These are phyloP conservation scores for Pholiota adiposa DNA, from an alignment of 1,284 basidiomycete genomes.

Conservation along the genomic window DNA sequence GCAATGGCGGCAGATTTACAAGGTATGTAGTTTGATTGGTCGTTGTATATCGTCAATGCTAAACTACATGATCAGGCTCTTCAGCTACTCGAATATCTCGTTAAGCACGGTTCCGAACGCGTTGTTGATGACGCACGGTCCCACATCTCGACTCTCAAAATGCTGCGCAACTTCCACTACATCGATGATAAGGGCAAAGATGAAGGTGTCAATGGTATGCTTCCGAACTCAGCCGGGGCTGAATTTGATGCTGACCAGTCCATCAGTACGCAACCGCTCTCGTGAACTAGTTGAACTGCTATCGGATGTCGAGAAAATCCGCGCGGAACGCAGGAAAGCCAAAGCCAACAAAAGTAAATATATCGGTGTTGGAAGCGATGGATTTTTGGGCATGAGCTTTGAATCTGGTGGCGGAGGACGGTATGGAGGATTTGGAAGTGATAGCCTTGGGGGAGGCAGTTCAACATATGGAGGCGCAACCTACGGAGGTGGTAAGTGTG, in stretches of 20 bases:
- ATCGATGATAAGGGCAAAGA: constrained; percentile 99
- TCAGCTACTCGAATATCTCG: constrained; percentile 92
- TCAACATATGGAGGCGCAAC: constrained; percentile 27
- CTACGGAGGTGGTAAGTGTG: constrained; percentile 36
- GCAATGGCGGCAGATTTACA: constrained; percentile 99
- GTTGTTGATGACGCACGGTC: constrained; percentile 97
- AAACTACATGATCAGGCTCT: constrained; percentile 61
- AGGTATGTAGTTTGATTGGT: constrained; percentile 51
- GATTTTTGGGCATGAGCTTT: constrained; percentile 60
- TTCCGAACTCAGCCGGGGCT: background rate
- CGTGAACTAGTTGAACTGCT: constrained; percentile 91
- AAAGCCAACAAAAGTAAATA: constrained; percentile 95
- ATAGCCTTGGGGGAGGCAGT: constrained; percentile 41
- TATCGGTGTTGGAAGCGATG: constrained; percentile 83
- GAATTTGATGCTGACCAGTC: background rate
- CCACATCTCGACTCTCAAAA: constrained; percentile 95
- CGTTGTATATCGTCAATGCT: background rate
- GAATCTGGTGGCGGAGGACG: constrained; percentile 52
- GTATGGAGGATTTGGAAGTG: constrained; percentile 47
- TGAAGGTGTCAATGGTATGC: constrained; percentile 93
- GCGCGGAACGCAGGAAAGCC: constrained; percentile 90
- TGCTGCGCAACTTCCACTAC: constrained; percentile 98
- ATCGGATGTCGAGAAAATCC: constrained; percentile 90
- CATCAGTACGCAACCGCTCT: constrained; percentile 88
- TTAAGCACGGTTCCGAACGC: constrained; percentile 98